Base-by-base conservation (phyloP, 176 grass and related monocot species). In the Avena atlantica region DNA sequence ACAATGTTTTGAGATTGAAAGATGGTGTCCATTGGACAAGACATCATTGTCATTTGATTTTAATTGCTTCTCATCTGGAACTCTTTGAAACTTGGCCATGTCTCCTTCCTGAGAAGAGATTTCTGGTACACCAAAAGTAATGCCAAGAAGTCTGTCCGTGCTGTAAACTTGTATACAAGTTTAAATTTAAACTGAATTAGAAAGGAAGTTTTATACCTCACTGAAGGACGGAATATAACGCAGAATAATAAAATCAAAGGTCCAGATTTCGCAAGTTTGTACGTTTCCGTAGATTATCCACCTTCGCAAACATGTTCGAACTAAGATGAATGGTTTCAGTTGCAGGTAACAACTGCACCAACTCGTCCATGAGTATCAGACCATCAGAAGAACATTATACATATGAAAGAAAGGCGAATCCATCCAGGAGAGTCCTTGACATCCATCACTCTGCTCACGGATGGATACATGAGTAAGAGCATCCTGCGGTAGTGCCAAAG, bases 321-420 rank as follows among this genome's bases (percentile, higher is more conserved):
- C 94, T 96, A 66, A 94, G 92, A 90, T 98, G 92, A 80, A 98
- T 83, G 70, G 90, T 98, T 78, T 96, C 97, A 63, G 94, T 86
- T 51, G 79, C 79, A 53, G 87, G 90, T 82, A 98, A 90, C 65
- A 98, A 80, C 58, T 98, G 90, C 79, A 98, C 88, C 65, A 98
- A 80, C 58, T 98, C 97, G 17, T 98, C 97, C 97, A 98, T 98
- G 60, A 98, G 88, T 79, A 95, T 81, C 24, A 98, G 81, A 70
- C 51, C 89, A 82, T 96, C 96, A 87, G 90, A 96, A 85, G 94
- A 80, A 91, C 94, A 98, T 16, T 92, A 98, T 66, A 98, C 87
- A 87, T 91, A 86, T 17, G 87, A 94, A 80, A 98, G 94, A 74
- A 31, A 31, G 31, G 31, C 79, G 88, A 59, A 84, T 91, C 97